These are phyloP conservation scores for Xenoacremonium recifei DNA, from an alignment of 2,329 filamentous ascomycete species.

Conservation along the genomic window DNA sequence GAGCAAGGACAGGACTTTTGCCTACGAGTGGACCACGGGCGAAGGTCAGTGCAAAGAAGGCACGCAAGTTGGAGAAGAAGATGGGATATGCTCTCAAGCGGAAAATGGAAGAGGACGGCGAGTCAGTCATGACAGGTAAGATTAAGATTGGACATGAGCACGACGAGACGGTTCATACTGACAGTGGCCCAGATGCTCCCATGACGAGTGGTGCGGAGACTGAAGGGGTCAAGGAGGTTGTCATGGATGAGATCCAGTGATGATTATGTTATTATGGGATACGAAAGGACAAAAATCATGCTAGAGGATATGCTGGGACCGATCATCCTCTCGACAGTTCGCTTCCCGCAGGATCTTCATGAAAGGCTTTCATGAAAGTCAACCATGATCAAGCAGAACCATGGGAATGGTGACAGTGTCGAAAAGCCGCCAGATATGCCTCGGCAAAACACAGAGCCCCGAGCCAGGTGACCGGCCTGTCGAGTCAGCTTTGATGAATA, in stretches of 20 bases:
- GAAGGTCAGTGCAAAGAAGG: constrained; percentile 53
- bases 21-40: constrained; percentile 55
- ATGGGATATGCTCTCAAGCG: constrained; percentile 51
- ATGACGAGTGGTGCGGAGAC: constrained; percentile 15
- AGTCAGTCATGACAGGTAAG: constrained; percentile 48
- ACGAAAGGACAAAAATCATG: background rate
- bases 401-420: too few species aligned
- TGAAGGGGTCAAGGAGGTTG: constrained; percentile 22
- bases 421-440: too few species aligned
- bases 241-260: constrained; percentile 27
- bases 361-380: too few species aligned
- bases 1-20: constrained; percentile 51
- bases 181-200: constrained; percentile 19
- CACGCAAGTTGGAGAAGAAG: constrained; percentile 55
- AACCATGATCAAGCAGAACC: too few species aligned
- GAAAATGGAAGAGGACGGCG: constrained; percentile 49
- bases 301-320: too few species aligned
- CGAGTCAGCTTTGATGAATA: too few species aligned
- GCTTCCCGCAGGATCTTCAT: too few species aligned
- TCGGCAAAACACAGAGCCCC: too few species aligned
- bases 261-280: too few species aligned
- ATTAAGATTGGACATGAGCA: constrained; percentile 1
- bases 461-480: too few species aligned
- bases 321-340: too few species aligned
- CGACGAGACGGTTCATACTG: background rate